phyloP scores from a whole-genome alignment of 441 rosid genomes.

The Corymbia calophylla region DNA sequence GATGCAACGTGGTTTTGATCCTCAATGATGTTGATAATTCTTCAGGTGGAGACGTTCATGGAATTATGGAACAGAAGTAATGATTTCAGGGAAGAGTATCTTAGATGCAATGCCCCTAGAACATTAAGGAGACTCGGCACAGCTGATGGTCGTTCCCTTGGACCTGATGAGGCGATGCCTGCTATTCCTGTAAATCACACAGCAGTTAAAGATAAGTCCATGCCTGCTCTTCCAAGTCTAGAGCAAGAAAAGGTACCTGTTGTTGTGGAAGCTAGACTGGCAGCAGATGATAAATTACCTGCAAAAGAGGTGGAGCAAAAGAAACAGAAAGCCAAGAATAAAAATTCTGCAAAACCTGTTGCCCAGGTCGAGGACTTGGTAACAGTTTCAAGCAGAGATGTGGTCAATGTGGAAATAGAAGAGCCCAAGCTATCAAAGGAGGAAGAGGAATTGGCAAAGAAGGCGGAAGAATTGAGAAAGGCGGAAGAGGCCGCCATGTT shows the following conservation, averaged over 20 bases:
- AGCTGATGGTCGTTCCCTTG: conserved; percentile 79
- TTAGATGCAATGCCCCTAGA: conserved; percentile 47
- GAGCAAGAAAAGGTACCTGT: conserved; percentile 10
- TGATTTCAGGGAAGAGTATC: conserved; percentile 63
- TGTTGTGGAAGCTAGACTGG: conserved; percentile 19
- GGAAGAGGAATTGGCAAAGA: conserved; percentile 62
- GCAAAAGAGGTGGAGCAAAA: conserved; percentile 32
- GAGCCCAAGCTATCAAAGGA: conserved; percentile 47
- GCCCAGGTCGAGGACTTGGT: conserved; percentile 14
- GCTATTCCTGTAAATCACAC: conserved; percentile 31
- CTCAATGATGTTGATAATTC: conserved; percentile 10
- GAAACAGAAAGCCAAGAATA: conserved; percentile 28
- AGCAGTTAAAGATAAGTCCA: conserved; percentile 26
- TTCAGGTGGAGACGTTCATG: conserved; percentile 71
- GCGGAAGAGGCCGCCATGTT: conserved; percentile 54
- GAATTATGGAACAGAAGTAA: conserved; percentile 53
- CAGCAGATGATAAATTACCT: conserved; percentile 12
- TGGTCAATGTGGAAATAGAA: conserved; percentile 32
- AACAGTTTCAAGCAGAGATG: conserved; percentile 29
- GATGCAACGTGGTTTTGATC: neutral
- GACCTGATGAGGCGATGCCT: conserved; percentile 71
- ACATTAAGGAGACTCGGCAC: conserved; percentile 71
- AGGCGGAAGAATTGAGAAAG: conserved; percentile 63
- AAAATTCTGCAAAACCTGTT: conserved; percentile 32
- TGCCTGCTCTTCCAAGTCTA: conserved; percentile 18